Evolutionary conservation across 257 asterid genomes (phyloP), one percentile per base, ranked within the genome.

Genomic region (Orobanche coerulescens): DNA sequence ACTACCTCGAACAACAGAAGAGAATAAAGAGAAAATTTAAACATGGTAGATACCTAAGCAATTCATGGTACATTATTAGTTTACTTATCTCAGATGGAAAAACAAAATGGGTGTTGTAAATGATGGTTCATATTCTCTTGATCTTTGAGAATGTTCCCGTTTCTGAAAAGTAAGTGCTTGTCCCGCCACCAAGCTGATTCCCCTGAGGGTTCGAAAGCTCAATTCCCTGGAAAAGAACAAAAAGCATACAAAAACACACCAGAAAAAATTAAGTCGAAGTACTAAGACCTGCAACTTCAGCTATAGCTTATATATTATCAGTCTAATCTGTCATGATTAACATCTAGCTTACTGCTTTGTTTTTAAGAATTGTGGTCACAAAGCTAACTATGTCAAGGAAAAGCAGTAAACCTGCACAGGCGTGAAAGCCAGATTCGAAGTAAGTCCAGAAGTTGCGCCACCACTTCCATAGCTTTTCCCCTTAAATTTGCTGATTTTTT

Each of bases 201-300:
- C 95, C 96, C 68, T 84, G 95, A 65, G 98, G 98, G 66, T 92
- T 92, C 24, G 95, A 84, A 30, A 92, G 95, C 84, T 92, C 97
- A 15, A 88, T 88, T 0, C 97, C 98, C 98, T 88, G 93, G 2
- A 15, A 43, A 30, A 18, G 2, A 15, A 43, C 4, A 18, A 34
- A 44, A 76, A 56, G 20, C 39, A 42, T 22, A 51, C 33, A 24
- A 40, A 39, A 19, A 2, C 44, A 37, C 8, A 37, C 0, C 7
- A 0, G 1, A 30, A 1, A 30, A 30, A 30, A 1, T 4, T 0
- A 30, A 30, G n/a, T n/a, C n/a, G n/a, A n/a, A n/a, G n/a, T n/a
- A n/a, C n/a, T n/a, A n/a, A n/a, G n/a, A n/a, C n/a, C n/a, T n/a
- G n/a, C n/a, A n/a, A n/a, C n/a, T n/a, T n/a, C n/a, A n/a, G n/a